A percentile compares a stretch with the other conserved stretches of the same genome.
These are phyloP conservation scores for Claviceps maximensis DNA, from an alignment of 2,329 filamentous ascomycete species.

Conservation along the genomic window DNA sequence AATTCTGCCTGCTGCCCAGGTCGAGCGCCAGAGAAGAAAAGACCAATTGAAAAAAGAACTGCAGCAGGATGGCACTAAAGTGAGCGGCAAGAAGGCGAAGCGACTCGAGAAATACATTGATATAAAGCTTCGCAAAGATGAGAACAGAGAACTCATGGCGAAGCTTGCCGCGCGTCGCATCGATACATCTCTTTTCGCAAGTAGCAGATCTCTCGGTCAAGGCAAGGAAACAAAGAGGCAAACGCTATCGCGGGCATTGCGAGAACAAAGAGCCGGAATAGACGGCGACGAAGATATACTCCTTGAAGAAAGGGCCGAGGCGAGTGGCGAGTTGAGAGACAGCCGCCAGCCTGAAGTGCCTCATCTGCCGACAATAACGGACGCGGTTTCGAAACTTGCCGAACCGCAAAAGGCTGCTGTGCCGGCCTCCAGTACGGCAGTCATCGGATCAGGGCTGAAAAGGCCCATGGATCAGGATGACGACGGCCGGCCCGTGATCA, in stretches of 20 bases:
- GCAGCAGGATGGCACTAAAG: slow-evolving; percentile 35
- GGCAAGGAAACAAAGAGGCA: slow-evolving; percentile 59
- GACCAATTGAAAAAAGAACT: slow-evolving; percentile 42
- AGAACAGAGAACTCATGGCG: slow-evolving; percentile 71
- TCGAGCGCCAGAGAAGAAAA: slow-evolving; percentile 40
- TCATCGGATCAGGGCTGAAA: slow-evolving; percentile 68
- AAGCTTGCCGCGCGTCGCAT: slow-evolving; percentile 68
- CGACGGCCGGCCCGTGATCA: slow-evolving; percentile 67
- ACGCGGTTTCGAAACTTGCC: neutral
- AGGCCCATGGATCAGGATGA: slow-evolving; percentile 70
- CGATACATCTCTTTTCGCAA: slow-evolving; percentile 70
- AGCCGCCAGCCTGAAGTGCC: slow-evolving; percentile 11
- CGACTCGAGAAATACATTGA: slow-evolving; percentile 61
- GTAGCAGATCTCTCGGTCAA: slow-evolving; percentile 63
- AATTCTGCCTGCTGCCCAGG: slow-evolving; percentile 28
- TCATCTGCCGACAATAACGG: slow-evolving; percentile 1
- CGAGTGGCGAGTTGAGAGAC: slow-evolving; percentile 16
- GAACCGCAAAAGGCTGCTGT: neutral
- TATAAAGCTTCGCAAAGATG: slow-evolving; percentile 87
- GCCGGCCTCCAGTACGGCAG: neutral
- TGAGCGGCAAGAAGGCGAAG: slow-evolving; percentile 54
- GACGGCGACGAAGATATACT: slow-evolving; percentile 40
- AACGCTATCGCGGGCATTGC: slow-evolving; percentile 47
- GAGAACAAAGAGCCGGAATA: slow-evolving; percentile 52
- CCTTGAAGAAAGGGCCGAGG: slow-evolving; percentile 28